Evolutionary conservation across 805 yeast genomes (phyloP), one percentile per base, ranked within the genome.

Genomic region (Diddensiella transvaalensis): DNA sequence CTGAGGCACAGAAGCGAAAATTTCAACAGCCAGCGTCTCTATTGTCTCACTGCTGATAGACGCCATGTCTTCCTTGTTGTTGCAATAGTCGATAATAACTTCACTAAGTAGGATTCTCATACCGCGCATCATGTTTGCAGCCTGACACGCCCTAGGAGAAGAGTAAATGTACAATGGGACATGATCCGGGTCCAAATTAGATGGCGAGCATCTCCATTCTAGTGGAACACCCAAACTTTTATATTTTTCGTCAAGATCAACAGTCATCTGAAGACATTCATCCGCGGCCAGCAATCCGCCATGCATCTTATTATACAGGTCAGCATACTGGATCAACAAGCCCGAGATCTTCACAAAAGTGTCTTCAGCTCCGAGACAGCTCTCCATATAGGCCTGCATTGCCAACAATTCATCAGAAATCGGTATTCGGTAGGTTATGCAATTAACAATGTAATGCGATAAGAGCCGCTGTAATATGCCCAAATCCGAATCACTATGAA

Each of bases 1-100:
- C 38, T 35, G 38, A n/a, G 38, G 38, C n/a, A 35, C 38, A 17
- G 38, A n/a, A 17, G 38, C 38, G 38, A 13, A 35, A 17, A 35
- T 17, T n/a, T 35, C 38, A 17, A 17, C n/a, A 10, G 38, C 38
- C 38, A 35, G n/a, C 18, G n/a, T 13, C 18, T n/a, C 18, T n/a
- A 35, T 35, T 13, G 38, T 35, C 18, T 35, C 38, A n/a, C 18
- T 35, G 38, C 18, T 17, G 18, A 6, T 35, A n/a, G 38, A 35
- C 8, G 38, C 38, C 38, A n/a, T 35, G 15, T 35, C 38, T 35
- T 35, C 38, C 6, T 35, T 17, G n/a, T 35, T 17, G n/a, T n/a
- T 17, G 15, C 18, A 13, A 8, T 35, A 17, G 18, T 35, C 18
- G 38, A 35, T 35, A 17, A 35, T 13, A 8, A 35, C 8, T 17